Evolutionary conservation across 495 filamentous ascomycete genomes (phyloP).

Genomic region (Aspergillus coremiiformis): DNA sequence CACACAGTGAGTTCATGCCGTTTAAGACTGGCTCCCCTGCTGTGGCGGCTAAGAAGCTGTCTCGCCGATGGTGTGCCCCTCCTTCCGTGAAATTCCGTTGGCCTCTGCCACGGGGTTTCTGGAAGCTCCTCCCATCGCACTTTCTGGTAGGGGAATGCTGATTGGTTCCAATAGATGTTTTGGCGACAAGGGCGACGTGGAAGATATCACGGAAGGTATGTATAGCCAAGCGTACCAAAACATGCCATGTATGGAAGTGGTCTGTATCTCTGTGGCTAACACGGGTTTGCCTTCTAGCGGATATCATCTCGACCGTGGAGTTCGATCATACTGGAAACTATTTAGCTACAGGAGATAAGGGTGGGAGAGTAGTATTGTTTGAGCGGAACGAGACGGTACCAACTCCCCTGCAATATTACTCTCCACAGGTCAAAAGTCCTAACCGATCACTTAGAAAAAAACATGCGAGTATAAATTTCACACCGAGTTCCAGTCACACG

Average conservation of each 20-base stretch:
- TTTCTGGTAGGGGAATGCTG: slow-evolving; percentile 3
- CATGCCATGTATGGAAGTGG: not conserved
- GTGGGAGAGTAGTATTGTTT: slow-evolving; percentile 91
- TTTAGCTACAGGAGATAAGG: slow-evolving; percentile 95
- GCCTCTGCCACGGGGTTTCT: not conserved
- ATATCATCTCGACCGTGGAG: slow-evolving; percentile 99
- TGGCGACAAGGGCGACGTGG: slow-evolving; percentile 98
- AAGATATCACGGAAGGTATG: slow-evolving; percentile 98
- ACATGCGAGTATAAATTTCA: slow-evolving; percentile 99
- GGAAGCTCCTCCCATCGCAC: not conserved
- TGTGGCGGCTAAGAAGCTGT: slow-evolving; percentile 1
- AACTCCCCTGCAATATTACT: slow-evolving; percentile 2
- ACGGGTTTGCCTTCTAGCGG: slow-evolving; percentile 50
- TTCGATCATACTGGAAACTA: slow-evolving; percentile 99
- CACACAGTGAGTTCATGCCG: slow-evolving; percentile 77
- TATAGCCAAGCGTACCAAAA: not conserved
- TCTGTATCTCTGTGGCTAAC: slow-evolving; percentile 3
- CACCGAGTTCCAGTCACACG: slow-evolving; percentile 98
- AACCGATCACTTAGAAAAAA: slow-evolving; percentile 74
- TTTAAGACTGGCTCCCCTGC: slow-evolving; percentile 1
- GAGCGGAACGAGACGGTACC: slow-evolving; percentile 92
- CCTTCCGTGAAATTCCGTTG: not conserved
- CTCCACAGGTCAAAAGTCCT: slow-evolving; percentile 9
- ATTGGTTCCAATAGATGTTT: slow-evolving; percentile 66
- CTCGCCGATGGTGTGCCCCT: not conserved